phyloP scores from a whole-genome alignment of 345 rosid genomes.

The Ailanthus altissimus region DNA sequence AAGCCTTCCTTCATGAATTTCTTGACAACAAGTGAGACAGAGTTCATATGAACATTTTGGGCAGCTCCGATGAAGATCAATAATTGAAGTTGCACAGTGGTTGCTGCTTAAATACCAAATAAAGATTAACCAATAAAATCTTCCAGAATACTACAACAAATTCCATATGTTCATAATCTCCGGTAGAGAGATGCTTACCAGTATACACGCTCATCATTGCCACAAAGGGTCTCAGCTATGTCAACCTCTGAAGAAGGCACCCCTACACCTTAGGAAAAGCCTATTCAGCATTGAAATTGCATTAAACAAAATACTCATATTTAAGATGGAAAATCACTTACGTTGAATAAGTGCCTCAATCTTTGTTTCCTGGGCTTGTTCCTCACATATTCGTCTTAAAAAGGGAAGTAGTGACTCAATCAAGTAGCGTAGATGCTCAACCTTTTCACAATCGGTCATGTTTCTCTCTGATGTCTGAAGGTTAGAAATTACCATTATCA shows the following conservation, averaged over 20 bases:
- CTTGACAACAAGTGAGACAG: conserved; percentile 81
- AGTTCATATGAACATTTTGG: conserved; percentile 71
- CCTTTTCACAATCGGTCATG: conserved; percentile 44
- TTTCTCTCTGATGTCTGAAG: conserved; percentile 60
- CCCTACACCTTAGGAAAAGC: conserved; percentile 25
- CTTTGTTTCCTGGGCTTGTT: conserved; percentile 55
- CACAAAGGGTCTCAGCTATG: conserved; percentile 43
- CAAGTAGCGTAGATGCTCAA: conserved; percentile 54
- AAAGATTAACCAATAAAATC: background rate
- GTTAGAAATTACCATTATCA: conserved; percentile 17
- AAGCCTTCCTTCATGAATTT: conserved; percentile 57
- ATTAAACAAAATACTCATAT: conserved; percentile 9
- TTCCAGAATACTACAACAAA: conserved; percentile 9
- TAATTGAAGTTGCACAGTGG: conserved; percentile 85
- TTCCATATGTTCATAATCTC: background rate
- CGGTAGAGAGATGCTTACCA: conserved; percentile 47
- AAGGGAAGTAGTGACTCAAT: conserved; percentile 57
- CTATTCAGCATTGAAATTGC: conserved; percentile 16
- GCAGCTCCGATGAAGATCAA: conserved; percentile 83
- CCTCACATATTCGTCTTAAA: conserved; percentile 48
- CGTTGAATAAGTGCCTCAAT: conserved; percentile 65
- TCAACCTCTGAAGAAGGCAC: conserved; percentile 30
- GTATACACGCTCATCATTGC: conserved; percentile 69
- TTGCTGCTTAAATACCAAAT: conserved; percentile 51
- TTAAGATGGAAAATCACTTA: conserved; percentile 21